A percentile compares a stretch with the other conserved stretches of the same genome.
Evolutionary conservation across 228 moss, liverwort and hornwort genomes (phyloP).

Genomic region (Sphagnum magellanicum): DNA sequence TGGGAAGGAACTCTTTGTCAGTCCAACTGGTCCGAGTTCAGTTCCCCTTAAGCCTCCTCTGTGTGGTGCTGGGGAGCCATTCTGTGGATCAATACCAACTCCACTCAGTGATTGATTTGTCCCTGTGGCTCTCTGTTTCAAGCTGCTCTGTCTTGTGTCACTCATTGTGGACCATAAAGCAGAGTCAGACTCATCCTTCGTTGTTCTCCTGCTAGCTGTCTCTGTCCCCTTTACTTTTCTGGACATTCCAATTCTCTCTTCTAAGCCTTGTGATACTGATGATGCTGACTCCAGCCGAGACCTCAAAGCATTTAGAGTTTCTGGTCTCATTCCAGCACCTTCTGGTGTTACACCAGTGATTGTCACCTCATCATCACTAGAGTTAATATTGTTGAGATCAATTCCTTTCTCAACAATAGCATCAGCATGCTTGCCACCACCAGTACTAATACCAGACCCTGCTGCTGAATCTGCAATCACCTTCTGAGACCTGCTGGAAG

Average conservation of each 20-base stretch:
- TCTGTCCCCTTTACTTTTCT: too few species aligned
- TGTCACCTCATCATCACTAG: constrained; percentile 33
- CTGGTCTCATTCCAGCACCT: constrained; percentile 5
- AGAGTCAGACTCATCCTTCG: too few species aligned
- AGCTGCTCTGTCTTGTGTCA: too few species aligned
- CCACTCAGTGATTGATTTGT: background rate
- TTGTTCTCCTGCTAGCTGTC: too few species aligned
- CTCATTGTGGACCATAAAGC: too few species aligned
- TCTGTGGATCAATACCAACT: background rate
- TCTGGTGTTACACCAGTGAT: constrained; percentile 23
- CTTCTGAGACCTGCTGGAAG: background rate
- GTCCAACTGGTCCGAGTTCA: constrained; percentile 2
- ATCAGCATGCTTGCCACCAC: constrained; percentile 8
- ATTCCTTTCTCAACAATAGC: constrained; percentile 7
- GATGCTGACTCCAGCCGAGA: too few species aligned
- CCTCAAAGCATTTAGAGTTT: too few species aligned
- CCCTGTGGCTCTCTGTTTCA: background rate
- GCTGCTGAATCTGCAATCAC: background rate
- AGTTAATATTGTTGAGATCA: constrained; percentile 20
- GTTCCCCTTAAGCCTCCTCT: constrained; percentile 5
- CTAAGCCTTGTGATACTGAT: too few species aligned
- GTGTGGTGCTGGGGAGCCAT: constrained; percentile 5
- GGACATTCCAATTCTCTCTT: too few species aligned
- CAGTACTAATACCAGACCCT: constrained; percentile 10
- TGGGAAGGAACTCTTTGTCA: constrained; percentile 13